Evolutionary conservation across 2,329 filamentous ascomycete genomes (phyloP), one percentile per base, ranked within the genome.

Genomic region (Didymella sp.): DNA sequence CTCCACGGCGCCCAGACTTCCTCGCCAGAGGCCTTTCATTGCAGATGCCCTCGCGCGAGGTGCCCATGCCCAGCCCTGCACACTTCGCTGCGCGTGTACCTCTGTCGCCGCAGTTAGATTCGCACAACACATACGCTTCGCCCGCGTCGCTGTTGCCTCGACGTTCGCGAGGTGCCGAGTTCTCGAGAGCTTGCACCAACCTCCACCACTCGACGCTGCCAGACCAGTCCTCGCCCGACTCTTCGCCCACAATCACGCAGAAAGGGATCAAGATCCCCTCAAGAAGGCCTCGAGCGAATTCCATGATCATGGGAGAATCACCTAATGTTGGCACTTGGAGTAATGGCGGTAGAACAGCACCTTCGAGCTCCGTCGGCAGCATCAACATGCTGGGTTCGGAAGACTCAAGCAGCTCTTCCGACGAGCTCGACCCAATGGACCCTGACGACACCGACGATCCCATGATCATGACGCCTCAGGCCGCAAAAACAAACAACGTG

Each of bases 191-290:
- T 11, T 95, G 92, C 60, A 97, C 94, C 11, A 96, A 93, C 73
- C 82, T 99, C 21, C 95, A 98, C 77, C 95, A 98, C 76, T 97
- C 94, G 15, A 98, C 91, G 0, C 84, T 98, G 8, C 93, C 94
- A 53, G 91, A 96, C 66, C 86, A 89, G 73, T 90, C 91, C 0
- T 95, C 91, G 5, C 92, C 93, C 3, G 92, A 96, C 74, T 95
- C 92, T 0, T 97, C 93, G 0, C 95, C 95, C 0, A 93, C 89
- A 12, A 88, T 95, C 51, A 87, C 88, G 49, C 88, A 89, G 37
- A 87, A 89, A 61, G 83, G 82, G 2, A 81, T 88, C 72, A 81
- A 80, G 56, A 87, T 88, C 51, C 85, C 86, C 3, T 77, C 80
- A 35, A 79, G 84, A 48, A 85, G 82, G 49, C 66, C 69, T n/a